These are phyloP conservation scores for Trypethelium eluteriae DNA, from an alignment of 495 filamentous ascomycete species.

Conservation along the genomic window DNA sequence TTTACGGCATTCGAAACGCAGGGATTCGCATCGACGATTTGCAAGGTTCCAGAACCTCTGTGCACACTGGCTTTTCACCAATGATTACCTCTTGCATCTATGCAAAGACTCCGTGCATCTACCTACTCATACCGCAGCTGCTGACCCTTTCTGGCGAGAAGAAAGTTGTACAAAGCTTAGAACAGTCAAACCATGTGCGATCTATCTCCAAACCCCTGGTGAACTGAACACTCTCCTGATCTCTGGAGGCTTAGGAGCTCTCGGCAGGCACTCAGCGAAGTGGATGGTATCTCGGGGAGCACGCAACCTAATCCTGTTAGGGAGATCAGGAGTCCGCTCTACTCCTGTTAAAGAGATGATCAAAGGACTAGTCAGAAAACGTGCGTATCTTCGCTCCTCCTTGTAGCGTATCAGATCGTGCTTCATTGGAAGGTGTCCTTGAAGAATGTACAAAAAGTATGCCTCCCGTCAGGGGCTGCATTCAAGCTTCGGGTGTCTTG, in stretches of 20 bases:
- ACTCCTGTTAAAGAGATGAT: background rate
- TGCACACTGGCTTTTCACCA: background rate
- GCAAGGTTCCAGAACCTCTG: background rate
- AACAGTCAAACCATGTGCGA: background rate
- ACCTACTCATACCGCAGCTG: background rate
- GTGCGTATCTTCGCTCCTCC: background rate
- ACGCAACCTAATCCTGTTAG: slow-evolving; percentile 11
- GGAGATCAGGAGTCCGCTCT: background rate
- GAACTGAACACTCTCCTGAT: slow-evolving; percentile 25
- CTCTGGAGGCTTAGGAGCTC: slow-evolving; percentile 41
- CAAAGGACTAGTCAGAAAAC: background rate
- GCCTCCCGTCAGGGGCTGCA: slow-evolving; percentile 33
- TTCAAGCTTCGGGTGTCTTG: slow-evolving; percentile 15
- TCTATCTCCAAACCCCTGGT: background rate
- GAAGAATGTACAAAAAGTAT: slow-evolving; percentile 19
- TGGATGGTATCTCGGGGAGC: slow-evolving; percentile 5
- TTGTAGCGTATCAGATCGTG: background rate
- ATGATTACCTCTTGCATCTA: background rate
- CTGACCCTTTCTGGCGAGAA: background rate
- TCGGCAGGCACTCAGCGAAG: slow-evolving; percentile 27
- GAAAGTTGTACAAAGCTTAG: background rate
- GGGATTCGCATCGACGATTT: background rate
- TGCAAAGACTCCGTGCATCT: background rate
- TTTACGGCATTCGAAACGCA: background rate
- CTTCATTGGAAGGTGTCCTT: background rate